A percentile compares a stretch with the other conserved stretches of the same genome.
Evolutionary conservation across 495 filamentous ascomycete species (phyloP).

Genomic region (Cercophora newfieldiana): DNA sequence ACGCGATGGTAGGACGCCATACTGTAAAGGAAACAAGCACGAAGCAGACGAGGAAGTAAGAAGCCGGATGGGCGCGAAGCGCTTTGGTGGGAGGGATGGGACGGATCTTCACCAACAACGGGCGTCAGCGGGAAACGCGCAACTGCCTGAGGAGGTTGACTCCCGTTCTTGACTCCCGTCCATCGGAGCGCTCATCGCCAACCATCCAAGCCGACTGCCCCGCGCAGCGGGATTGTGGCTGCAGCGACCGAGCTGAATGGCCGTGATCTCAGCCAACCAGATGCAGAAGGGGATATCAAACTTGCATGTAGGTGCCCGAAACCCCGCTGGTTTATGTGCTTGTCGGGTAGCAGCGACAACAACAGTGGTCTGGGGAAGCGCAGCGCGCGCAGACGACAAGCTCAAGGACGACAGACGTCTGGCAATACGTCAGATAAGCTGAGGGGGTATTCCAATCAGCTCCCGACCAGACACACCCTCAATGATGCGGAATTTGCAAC

Average conservation of each 20-base stretch:
- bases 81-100: too few species aligned
- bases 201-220: background rate
- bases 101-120: too few species aligned
- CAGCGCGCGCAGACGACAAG: background rate
- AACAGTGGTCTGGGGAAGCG: background rate
- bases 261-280: background rate
- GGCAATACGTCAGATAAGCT: background rate
- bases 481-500: background rate
- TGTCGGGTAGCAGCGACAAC: constrained; percentile 1
- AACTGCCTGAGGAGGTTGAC: background rate
- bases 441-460: background rate
- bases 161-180: background rate
- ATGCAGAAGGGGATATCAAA: background rate
- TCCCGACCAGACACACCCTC: background rate
- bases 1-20: constrained; percentile 48
- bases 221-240: background rate
- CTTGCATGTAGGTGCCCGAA: constrained; percentile 3
- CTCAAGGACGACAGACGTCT: background rate
- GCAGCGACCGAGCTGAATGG: background rate
- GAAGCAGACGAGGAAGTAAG: background rate
- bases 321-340: background rate
- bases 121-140: too few species aligned
- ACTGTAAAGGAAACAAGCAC: background rate
- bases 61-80: too few species aligned
- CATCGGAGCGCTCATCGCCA: background rate